phyloP scores from a whole-genome alignment of 2,329 filamentous ascomycete species.

The Fusarium avenaceum region DNA sequence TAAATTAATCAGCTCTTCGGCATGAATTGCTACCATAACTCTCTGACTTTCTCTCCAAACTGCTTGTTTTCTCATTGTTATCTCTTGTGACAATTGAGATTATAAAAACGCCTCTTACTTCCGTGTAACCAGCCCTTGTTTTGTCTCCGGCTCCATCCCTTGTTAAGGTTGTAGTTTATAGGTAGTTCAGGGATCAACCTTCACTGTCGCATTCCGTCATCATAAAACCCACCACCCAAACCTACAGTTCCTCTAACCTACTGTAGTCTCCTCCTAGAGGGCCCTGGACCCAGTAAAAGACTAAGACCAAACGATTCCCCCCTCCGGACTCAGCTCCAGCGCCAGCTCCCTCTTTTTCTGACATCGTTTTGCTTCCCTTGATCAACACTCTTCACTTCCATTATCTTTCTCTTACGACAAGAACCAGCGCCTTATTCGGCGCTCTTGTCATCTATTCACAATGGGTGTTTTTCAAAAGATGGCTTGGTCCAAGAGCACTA shows the following conservation, averaged over 20 bases:
- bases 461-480: slow-evolving; percentile 64
- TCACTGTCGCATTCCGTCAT: slow-evolving; percentile 47
- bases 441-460: slow-evolving; percentile 28
- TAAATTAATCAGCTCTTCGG: neutral
- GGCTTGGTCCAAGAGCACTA: slow-evolving; percentile 91
- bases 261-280: slow-evolving; percentile 39
- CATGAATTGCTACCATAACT: neutral
- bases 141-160: neutral
- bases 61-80: neutral
- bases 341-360: slow-evolving; percentile 8
- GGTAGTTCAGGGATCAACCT: slow-evolving; percentile 19
- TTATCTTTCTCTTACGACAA: slow-evolving; percentile 9
- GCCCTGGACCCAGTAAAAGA: slow-evolving; percentile 7
- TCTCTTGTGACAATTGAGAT: neutral
- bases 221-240: slow-evolving; percentile 21
- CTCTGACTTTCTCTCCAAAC: neutral
- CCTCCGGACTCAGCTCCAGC: slow-evolving; percentile 1
- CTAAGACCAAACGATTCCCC: slow-evolving; percentile 9
- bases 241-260: neutral
- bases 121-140: slow-evolving; percentile 16
- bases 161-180: neutral
- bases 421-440: slow-evolving; percentile 24
- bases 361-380: slow-evolving; percentile 1
- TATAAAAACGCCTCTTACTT: slow-evolving; percentile 13
- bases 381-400: slow-evolving; percentile 19